These are phyloP conservation scores for Takashimella koratensis DNA, from an alignment of 1,284 basidiomycete genomes.

Conservation along the genomic window DNA sequence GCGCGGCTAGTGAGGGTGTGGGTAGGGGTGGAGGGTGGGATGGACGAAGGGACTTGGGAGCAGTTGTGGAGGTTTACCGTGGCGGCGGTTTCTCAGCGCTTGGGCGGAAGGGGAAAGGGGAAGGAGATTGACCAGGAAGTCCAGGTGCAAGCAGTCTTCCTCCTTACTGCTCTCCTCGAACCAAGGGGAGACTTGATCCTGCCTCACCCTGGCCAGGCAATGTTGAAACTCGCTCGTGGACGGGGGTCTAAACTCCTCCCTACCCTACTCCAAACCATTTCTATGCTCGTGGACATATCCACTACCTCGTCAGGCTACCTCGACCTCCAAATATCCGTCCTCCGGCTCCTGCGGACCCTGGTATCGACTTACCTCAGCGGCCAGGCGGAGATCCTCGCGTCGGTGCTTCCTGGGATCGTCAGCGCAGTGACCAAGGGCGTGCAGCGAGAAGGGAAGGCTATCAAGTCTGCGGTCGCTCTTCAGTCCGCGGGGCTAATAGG, in stretches of 20 bases:
- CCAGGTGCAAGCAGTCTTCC: slow-evolving; percentile 27
- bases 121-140: slow-evolving; percentile 39
- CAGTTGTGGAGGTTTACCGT: slow-evolving; percentile 77
- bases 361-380: slow-evolving; percentile 62
- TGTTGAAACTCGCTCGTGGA: slow-evolving; percentile 51
- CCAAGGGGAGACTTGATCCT: slow-evolving; percentile 39
- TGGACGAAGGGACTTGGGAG: slow-evolving; percentile 61
- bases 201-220: slow-evolving; percentile 51
- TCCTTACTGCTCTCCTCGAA: slow-evolving; percentile 32
- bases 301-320: slow-evolving; percentile 58
- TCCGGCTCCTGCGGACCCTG: slow-evolving; percentile 60
- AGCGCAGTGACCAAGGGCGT: slow-evolving; percentile 69
- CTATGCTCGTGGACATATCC: slow-evolving; percentile 58
- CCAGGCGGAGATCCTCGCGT: slow-evolving; percentile 54
- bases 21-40: slow-evolving; percentile 63
- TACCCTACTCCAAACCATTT: slow-evolving; percentile 75
- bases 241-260: slow-evolving; percentile 57
- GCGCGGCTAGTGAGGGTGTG: slow-evolving; percentile 65
- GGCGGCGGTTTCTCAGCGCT: slow-evolving; percentile 52
- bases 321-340: slow-evolving; percentile 61
- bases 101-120: slow-evolving; percentile 62
- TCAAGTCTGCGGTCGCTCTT: slow-evolving; percentile 50
- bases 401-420: slow-evolving; percentile 74
- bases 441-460: slow-evolving; percentile 14
- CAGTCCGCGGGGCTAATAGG: slow-evolving; percentile 60